phyloP scores from a whole-genome alignment of 1,284 basidiomycete genomes.

The Cryptococcus sp. region DNA sequence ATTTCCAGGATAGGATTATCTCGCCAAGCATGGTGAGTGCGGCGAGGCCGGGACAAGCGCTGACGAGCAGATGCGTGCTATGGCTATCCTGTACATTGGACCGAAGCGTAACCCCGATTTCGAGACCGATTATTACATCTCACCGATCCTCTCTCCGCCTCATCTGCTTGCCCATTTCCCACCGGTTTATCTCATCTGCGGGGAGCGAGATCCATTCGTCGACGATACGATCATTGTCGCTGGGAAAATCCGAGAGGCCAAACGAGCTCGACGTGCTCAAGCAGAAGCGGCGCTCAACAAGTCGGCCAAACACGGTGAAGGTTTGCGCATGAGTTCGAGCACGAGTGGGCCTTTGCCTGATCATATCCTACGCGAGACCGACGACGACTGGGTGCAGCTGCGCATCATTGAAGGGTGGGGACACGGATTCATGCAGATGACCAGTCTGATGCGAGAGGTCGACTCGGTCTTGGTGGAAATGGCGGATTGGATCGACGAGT shows the following conservation, averaged over 20 bases:
- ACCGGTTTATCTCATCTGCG: conserved; percentile 83
- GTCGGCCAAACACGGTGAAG: conserved; percentile 44
- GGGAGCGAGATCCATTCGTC: conserved; percentile 94
- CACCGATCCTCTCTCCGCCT: conserved; percentile 82
- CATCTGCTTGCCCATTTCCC: conserved; percentile 85
- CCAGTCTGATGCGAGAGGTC: conserved; percentile 73
- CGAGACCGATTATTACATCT: conserved; percentile 88
- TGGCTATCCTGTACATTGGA: conserved; percentile 96
- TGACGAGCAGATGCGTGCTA: conserved; percentile 92
- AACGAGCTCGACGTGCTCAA: conserved; percentile 68
- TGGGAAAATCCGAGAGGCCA: conserved; percentile 85
- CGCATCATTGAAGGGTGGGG: conserved; percentile 85
- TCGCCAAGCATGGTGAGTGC: conserved; percentile 82
- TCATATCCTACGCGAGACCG: conserved; percentile 60
- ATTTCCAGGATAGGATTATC: conserved; percentile 87
- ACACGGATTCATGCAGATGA: conserved; percentile 94
- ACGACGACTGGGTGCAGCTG: conserved; percentile 94
- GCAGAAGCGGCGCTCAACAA: conserved; percentile 34
- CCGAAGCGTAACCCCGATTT: conserved; percentile 89
- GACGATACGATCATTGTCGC: conserved; percentile 93
- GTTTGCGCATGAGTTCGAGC: conserved; percentile 49
- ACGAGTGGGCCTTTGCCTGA: conserved; percentile 46
- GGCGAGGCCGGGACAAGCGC: no score
- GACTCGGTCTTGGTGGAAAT: conserved; percentile 70
- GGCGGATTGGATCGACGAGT: conserved; percentile 84